Evolutionary conservation across 768 basidiomycete genomes (phyloP), one percentile per base, ranked within the genome.

Genomic region (Melanogaster broomeanus): DNA sequence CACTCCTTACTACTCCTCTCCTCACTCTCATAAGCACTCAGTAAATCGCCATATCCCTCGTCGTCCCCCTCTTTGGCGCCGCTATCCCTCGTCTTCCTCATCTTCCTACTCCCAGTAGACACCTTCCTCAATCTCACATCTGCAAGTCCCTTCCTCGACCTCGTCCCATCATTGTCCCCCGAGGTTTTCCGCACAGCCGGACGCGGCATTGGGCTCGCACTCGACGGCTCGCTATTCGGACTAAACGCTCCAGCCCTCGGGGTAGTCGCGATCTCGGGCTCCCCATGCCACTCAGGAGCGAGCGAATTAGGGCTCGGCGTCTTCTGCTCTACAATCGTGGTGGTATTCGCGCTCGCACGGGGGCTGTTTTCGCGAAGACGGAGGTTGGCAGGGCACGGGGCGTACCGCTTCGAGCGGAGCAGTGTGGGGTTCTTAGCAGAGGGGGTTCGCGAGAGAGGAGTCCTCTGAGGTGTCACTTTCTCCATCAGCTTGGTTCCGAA

Each of bases 1-100:
- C 61, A 70, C 44, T 65, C 60, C n/a, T n/a, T n/a, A n/a, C 44
- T 63, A 31, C 64, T 63, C 27, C 74, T 75, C 46, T 84, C 85
- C 62, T 89, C 88, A 61, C 88, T 89, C 70, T 90, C 88, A 60
- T 91, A 91, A 18, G 88, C 88, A 63, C 85, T 89, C 52, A 91
- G 67, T 48, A 91, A 62, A 12, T 90, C 89, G 58, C 85, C 87
- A 48, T 89, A 90, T 3, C 86, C 81, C 48, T 78, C 77, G 57
- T 90, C 89, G 52, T 90, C 88, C 4, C 89, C 88, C 52, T 90
- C 87, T 47, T 86, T 84, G 0, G 85, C 88, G 18, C 77, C 81
- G 61, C 85, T 89, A 31, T 85, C 83, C 34, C 81, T 74, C 40
- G 68, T 61, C 47, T 67, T 65, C 58, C 21, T 61, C 63, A 22